phyloP scores from a whole-genome alignment of 2,329 filamentous ascomycete species.

The Clonostachys rhizophaga region DNA sequence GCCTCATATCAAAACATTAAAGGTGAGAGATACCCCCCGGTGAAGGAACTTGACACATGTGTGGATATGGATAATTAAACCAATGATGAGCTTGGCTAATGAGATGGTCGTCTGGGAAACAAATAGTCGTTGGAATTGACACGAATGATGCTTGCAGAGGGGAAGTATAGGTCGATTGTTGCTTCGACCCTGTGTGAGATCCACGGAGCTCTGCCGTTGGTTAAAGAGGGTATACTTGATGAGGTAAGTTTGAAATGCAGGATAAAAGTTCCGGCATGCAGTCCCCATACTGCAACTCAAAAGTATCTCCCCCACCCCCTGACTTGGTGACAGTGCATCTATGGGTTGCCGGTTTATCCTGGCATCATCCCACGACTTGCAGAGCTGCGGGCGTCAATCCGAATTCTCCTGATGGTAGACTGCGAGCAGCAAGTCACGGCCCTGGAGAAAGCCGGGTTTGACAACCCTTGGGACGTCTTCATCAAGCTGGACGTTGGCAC shows the following conservation, averaged over 20 bases:
- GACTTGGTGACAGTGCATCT: constrained; percentile 18
- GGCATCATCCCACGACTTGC: constrained; percentile 20
- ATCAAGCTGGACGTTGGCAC: constrained; percentile 30
- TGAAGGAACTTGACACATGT: no score
- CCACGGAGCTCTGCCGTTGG: constrained; percentile 27
- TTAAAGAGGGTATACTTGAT: constrained; percentile 28
- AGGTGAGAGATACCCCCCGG: no score
- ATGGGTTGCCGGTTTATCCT: constrained; percentile 31
- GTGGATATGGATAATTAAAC: no score
- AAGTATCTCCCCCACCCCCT: no score
- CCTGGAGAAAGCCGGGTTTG: constrained; percentile 13
- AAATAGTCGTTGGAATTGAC: constrained; percentile 26
- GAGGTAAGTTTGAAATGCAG: constrained; percentile 19
- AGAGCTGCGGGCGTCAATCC: constrained; percentile 17
- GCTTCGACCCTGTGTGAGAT: constrained; percentile 34
- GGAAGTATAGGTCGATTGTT: constrained; percentile 27
- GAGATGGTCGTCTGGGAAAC: no score
- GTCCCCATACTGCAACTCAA: no score
- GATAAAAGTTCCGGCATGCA: no score
- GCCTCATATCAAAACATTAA: no score
- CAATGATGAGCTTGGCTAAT: no score
- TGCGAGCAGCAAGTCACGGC: constrained; percentile 22
- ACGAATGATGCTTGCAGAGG: constrained; percentile 31
- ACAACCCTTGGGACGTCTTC: constrained; percentile 23
- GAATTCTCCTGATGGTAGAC: constrained; percentile 29